Evolutionary conservation across 345 rosid species (phyloP).

Genomic region (Sisymbrium irio): DNA sequence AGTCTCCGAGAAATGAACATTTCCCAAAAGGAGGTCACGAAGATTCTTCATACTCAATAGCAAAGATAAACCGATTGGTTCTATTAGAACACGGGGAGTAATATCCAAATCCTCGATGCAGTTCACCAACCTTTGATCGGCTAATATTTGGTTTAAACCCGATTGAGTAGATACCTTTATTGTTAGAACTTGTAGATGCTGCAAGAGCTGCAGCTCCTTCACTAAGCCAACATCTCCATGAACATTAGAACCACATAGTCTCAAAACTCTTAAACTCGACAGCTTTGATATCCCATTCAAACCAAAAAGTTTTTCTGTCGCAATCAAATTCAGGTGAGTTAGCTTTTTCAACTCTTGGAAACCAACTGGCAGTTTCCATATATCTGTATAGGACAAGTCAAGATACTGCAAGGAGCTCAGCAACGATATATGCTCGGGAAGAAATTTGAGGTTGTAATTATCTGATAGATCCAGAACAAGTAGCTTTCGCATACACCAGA

Average conservation of each 20-base stretch:
- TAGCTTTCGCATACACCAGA: slow-evolving; percentile 23
- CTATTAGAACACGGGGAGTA: no score
- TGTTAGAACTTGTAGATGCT: slow-evolving; percentile 1
- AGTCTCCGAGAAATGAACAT: neutral
- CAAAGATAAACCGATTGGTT: no score
- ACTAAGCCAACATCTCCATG: neutral
- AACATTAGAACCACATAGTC: neutral
- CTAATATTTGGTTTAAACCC: neutral
- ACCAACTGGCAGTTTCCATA: slow-evolving; percentile 16
- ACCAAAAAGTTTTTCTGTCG: no score
- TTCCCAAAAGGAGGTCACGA: neutral
- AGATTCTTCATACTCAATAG: slow-evolving; percentile 14
- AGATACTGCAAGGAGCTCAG: slow-evolving; percentile 21
- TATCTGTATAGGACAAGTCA: neutral
- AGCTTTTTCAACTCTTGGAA: slow-evolving; percentile 13
- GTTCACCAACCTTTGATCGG: neutral
- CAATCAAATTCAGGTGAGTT: slow-evolving; percentile 17
- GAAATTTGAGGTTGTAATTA: neutral
- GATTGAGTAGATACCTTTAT: neutral
- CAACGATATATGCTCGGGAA: slow-evolving; percentile 19
- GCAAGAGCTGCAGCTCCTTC: slow-evolving; percentile 14
- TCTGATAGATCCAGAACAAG: slow-evolving; percentile 35
- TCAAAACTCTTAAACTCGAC: slow-evolving; percentile 8
- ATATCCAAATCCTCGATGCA: neutral
- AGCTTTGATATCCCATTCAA: slow-evolving; percentile 20